Conservation (phyloP, 768 basidiomycete species). For the Lentinula edodes region DNA sequence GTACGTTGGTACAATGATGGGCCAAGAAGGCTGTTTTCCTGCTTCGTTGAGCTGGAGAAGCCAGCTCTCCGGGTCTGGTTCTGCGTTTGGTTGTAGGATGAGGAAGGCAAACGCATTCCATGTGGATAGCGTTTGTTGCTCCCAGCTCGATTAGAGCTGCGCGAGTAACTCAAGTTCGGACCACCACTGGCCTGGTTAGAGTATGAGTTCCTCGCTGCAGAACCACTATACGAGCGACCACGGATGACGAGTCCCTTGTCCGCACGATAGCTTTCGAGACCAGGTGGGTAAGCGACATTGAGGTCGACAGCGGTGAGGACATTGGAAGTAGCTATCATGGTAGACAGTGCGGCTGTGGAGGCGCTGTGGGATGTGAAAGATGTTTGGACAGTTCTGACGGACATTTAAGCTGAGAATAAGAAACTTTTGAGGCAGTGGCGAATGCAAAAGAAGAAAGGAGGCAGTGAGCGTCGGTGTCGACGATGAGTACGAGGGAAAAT, state of each 20-base stretch:
- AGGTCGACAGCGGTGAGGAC: not conserved
- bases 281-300: not conserved
- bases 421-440: not conserved
- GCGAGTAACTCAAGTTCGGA: not conserved
- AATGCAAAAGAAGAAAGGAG: not conserved
- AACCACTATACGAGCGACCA: not conserved
- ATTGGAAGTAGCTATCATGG: not conserved
- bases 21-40: not conserved
- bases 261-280: not conserved
- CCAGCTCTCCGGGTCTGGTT: conserved; percentile 2
- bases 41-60: not conserved
- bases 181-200: not conserved
- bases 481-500: not conserved
- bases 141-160: not conserved
- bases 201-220: not conserved
- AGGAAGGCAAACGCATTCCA: conserved; percentile 4
- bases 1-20: not conserved
- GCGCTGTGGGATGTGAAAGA: not conserved
- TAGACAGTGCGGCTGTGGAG: not conserved
- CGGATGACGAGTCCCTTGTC: not conserved
- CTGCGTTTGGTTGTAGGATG: conserved; percentile 1
- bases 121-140: conserved; percentile 4
- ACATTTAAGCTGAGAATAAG: not conserved
- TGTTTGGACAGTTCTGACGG: conserved; percentile 3
- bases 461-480: conserved; percentile 1